Evolutionary conservation across 2,329 filamentous ascomycete genomes (phyloP).

Genomic region (Coleophoma crateriformis): DNA sequence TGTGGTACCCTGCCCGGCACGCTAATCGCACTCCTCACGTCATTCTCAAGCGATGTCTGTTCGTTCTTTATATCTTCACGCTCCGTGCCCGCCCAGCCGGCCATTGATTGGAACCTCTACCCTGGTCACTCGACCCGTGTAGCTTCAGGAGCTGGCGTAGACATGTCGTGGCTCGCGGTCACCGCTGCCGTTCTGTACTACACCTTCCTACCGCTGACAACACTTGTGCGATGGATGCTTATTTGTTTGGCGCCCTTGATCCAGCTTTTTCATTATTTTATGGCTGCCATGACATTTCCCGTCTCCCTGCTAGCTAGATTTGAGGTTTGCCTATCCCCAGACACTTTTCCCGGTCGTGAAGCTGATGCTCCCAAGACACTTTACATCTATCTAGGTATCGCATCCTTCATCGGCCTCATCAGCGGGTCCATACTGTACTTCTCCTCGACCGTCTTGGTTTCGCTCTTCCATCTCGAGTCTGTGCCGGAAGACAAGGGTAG

Average conservation of each 20-base stretch:
- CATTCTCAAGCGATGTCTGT: too few relatives aligned
- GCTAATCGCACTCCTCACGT: too few relatives aligned
- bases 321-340: constrained; percentile 16
- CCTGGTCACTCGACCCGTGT: too few relatives aligned
- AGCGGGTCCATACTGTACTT: constrained; percentile 55
- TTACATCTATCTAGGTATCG: constrained; percentile 53
- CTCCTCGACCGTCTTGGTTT: constrained; percentile 48
- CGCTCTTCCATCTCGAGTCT: constrained; percentile 38
- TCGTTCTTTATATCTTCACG: too few relatives aligned
- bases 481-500: constrained; percentile 10
- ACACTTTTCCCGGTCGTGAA: background rate
- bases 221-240: constrained; percentile 11
- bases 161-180: constrained; percentile 16
- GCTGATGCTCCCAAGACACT: constrained; percentile 28
- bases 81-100: too few relatives aligned
- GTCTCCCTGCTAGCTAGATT: constrained; percentile 21
- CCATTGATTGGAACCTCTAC: too few relatives aligned
- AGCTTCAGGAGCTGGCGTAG: background rate
- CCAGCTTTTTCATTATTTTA: constrained; percentile 16
- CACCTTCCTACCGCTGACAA: constrained; percentile 14
- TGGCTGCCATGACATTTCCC: constrained; percentile 16
- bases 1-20: too few relatives aligned
- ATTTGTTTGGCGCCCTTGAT: constrained; percentile 19
- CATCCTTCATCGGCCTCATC: constrained; percentile 59
- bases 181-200: constrained; percentile 14